These are phyloP conservation scores for Tolypocladium guangdongense DNA, from an alignment of 2,329 filamentous ascomycete species.

Conservation along the genomic window DNA sequence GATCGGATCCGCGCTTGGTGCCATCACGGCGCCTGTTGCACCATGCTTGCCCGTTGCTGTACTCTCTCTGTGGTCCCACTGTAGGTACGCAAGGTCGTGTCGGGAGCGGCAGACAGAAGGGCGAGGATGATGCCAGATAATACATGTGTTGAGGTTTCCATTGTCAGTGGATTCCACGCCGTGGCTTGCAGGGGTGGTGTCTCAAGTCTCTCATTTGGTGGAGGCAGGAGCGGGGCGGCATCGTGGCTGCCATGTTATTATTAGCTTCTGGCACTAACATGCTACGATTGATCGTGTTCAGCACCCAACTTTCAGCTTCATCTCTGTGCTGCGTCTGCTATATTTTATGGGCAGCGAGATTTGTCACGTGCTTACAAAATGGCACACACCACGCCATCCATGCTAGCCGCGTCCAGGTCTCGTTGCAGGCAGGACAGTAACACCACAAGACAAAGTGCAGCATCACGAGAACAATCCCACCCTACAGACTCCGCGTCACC, in stretches of 20 bases:
- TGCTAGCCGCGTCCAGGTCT: no score
- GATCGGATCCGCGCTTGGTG: constrained; percentile 12
- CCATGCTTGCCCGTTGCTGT: background rate
- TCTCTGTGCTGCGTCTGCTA: background rate
- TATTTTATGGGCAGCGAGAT: no score
- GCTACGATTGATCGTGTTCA: no score
- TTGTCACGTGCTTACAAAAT: no score
- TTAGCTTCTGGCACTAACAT: no score
- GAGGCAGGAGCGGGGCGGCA: no score
- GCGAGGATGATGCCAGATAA: background rate
- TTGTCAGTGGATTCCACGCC: background rate
- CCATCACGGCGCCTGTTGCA: constrained; percentile 9
- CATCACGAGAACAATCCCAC: background rate
- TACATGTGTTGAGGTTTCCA: background rate
- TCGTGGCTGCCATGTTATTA: no score
- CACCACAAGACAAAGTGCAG: no score
- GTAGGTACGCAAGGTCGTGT: background rate
- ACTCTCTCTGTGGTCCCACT: background rate
- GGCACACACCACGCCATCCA: no score
- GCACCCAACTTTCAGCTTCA: background rate
- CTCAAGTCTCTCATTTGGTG: no score
- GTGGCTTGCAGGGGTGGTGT: background rate
- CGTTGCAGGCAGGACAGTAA: no score
- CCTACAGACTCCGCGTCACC: background rate
- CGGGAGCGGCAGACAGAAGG: background rate